Evolutionary conservation across 176 grass and related monocot species (phyloP).

Genomic region (Triticum monococcum): DNA sequence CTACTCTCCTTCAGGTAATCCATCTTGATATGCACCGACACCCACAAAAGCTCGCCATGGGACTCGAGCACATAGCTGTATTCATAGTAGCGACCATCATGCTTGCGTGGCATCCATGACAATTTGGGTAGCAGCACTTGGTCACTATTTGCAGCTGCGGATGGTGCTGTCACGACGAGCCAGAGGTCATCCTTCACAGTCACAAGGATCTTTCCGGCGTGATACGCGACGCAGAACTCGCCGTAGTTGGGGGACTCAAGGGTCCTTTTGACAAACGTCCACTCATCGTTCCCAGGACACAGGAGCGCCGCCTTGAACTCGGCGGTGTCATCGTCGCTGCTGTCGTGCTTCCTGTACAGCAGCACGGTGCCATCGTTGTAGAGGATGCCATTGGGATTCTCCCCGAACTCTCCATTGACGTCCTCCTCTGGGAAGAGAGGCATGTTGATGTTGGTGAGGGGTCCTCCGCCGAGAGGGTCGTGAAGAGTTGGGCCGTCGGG

Average conservation of each 20-base stretch:
- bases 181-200: not conserved
- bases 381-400: not conserved
- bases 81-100: no score
- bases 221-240: not conserved
- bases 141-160: not conserved
- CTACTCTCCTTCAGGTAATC: not conserved
- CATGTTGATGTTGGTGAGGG: not conserved
- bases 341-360: not conserved
- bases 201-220: not conserved
- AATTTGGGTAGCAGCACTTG: not conserved
- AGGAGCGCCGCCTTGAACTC: not conserved
- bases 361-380: not conserved
- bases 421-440: not conserved
- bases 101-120: not conserved
- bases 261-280: not conserved
- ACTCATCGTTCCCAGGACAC: not conserved
- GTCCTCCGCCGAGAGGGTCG: not conserved
- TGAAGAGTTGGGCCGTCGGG: not conserved
- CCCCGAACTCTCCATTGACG: not conserved
- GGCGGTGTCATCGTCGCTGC: not conserved
- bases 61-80: not conserved
- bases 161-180: not conserved
- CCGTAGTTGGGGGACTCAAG: not conserved
- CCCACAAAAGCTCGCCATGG: not conserved
- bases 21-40: not conserved